These are phyloP conservation scores for Penicillium sp. DNA, from an alignment of 2,329 filamentous ascomycete species.

Conservation along the genomic window DNA sequence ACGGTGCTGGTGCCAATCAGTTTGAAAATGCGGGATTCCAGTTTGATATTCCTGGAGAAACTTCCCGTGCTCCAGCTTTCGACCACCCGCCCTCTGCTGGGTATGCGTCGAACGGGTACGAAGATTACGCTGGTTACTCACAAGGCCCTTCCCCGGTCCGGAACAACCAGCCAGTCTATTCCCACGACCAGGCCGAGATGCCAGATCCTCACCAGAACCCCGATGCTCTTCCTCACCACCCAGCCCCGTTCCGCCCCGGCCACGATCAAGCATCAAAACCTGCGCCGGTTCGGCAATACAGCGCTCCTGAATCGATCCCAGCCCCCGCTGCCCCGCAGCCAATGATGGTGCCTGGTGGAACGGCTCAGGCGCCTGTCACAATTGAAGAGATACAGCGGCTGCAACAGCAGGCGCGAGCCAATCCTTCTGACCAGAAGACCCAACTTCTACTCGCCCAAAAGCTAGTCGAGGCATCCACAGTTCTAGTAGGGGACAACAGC, in stretches of 20 bases:
- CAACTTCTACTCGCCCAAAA: constrained; percentile 76
- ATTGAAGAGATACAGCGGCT: constrained; percentile 73
- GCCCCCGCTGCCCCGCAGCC: constrained; percentile 29
- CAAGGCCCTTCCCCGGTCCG: constrained; percentile 20
- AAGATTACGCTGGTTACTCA: constrained; percentile 18
- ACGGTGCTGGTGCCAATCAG: constrained; percentile 25
- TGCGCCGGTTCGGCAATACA: constrained; percentile 54
- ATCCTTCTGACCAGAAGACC: constrained; percentile 68
- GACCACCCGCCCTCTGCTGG: constrained; percentile 13
- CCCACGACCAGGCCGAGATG: constrained; percentile 16
- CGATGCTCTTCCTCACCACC: constrained; percentile 56
- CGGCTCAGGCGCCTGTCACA: constrained; percentile 60
- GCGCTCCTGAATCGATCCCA: constrained; percentile 31
- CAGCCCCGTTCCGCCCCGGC: constrained; percentile 53
- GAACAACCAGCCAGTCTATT: constrained; percentile 20
- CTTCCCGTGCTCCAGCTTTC: constrained; percentile 10
- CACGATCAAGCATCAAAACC: constrained; percentile 46
- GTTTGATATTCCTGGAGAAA: constrained; percentile 63
- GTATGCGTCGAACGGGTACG: constrained; percentile 17
- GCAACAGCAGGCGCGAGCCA: constrained; percentile 64
- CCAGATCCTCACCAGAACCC: constrained; percentile 43
- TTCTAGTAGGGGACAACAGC: constrained; percentile 72
- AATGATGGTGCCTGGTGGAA: constrained; percentile 4
- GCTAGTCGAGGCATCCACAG: constrained; percentile 77
- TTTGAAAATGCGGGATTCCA: constrained; percentile 58